phyloP scores from a whole-genome alignment of 139 green algal species.

The Coccomyxa sp. region DNA sequence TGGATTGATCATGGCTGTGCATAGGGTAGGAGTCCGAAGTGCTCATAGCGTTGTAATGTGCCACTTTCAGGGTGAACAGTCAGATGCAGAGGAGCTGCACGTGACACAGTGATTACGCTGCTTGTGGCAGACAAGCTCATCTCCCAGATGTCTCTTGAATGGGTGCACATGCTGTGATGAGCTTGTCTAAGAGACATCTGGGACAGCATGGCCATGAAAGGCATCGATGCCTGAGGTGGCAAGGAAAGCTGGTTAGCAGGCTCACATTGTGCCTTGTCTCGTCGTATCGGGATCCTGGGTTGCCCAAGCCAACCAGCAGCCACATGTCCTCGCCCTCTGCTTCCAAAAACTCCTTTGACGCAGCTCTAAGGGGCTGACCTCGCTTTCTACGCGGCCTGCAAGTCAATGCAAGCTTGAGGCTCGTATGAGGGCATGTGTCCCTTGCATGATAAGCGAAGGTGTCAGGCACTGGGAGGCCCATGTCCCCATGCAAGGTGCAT shows the following conservation, averaged over 20 bases:
- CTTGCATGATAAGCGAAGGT: no score
- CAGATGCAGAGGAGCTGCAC: neutral
- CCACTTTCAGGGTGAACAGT: neutral
- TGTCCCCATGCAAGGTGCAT: no score
- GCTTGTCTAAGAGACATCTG: no score
- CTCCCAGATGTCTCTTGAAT: no score
- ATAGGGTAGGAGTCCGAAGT: neutral
- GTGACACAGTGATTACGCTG: neutral
- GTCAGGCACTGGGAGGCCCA: no score
- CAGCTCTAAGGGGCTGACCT: neutral
- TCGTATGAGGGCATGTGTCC: no score
- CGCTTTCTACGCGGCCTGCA: neutral
- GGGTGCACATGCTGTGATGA: no score
- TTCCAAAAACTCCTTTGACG: neutral
- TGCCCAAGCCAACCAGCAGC: constrained; percentile 75
- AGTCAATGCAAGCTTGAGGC: no score
- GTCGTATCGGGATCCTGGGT: constrained; percentile 70
- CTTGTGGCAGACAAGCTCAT: no score
- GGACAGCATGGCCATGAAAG: no score
- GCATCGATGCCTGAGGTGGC: no score
- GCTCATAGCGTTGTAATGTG: neutral
- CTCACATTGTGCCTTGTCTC: constrained; percentile 80
- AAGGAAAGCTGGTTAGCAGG: no score
- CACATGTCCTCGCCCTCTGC: constrained; percentile 23
- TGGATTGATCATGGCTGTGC: neutral